Evolutionary conservation across 2,329 filamentous ascomycete genomes (phyloP).

Genomic region (Plenodomus lindquistii): DNA sequence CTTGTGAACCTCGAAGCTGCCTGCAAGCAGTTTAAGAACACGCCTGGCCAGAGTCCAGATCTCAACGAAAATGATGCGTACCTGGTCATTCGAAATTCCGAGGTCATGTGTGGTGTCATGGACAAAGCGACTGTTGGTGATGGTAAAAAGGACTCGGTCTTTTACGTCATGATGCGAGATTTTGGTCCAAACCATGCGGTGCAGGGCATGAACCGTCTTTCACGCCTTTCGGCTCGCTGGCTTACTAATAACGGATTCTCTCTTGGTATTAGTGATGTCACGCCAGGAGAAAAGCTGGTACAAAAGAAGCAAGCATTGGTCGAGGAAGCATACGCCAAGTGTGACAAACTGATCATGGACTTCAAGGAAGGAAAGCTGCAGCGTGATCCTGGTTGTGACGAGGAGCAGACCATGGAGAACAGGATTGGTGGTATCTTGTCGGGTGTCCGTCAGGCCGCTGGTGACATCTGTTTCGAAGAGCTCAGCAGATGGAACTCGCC

Average conservation of each 20-base stretch:
- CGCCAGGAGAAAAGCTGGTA: conserved; percentile 73
- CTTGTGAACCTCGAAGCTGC: conserved; percentile 91
- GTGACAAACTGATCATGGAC: conserved; percentile 78
- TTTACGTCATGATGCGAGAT: conserved; percentile 94
- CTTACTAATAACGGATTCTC: conserved; percentile 93
- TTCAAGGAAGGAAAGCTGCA: conserved; percentile 81
- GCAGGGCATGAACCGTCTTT: conserved; percentile 88
- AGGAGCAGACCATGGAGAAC: conserved; percentile 91
- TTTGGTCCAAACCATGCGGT: conserved; percentile 89
- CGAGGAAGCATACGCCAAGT: conserved; percentile 75
- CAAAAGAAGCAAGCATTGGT: conserved; percentile 77
- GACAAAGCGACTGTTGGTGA: conserved; percentile 97
- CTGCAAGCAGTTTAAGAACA: conserved; percentile 77
- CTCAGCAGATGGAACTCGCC: conserved; percentile 91
- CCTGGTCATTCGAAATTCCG: conserved; percentile 92
- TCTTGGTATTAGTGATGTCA: conserved; percentile 94
- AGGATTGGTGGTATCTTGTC: conserved; percentile 88
- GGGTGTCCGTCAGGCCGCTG: conserved; percentile 87
- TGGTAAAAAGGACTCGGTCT: conserved; percentile 96
- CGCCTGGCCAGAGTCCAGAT: conserved; percentile 71
- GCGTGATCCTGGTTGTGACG: conserved; percentile 85
- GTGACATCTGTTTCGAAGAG: conserved; percentile 86
- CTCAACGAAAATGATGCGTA: conserved; percentile 76
- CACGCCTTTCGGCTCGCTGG: conserved; percentile 85
- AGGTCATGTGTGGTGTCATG: conserved; percentile 97